Evolutionary conservation across 306 rosid genomes (phyloP), one percentile per base, ranked within the genome.

Genomic region (Trifolium pratense): DNA sequence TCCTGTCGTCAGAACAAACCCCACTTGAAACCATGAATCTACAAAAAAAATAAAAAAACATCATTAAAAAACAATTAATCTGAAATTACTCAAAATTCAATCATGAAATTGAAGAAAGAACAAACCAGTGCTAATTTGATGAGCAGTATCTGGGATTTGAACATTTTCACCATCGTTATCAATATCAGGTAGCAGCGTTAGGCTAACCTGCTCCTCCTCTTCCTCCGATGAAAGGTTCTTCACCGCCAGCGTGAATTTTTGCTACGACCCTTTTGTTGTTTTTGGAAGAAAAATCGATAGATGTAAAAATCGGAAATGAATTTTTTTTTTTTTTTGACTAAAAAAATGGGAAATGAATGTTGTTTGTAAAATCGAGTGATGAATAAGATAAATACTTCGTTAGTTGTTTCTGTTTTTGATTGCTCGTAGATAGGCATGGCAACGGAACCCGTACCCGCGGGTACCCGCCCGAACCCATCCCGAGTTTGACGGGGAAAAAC

Each of bases 21-120:
- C 96, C 71, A 61, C 97, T 76, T 94, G 99, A 83, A 91, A 86
- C 94, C 96, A 92, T 51, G 96, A 90, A 87, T 90, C 98, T 88
- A 64, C 52, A 36, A 31, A 1, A 15, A 39, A 16, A 16, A 7
- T 26, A 11, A 32, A 21, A 4, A 7, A 36, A 2, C 26, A 43
- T 20, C 5, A 49, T 45, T 13, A 43, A 16, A 45, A 45, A 67
- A 6, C 23, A 67, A 21, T 20, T 5, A 75, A 26, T 11, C 5
- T 45, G 3, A 1, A 43, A 59, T 20, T 9, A 45, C 11, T 11
- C 5, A 31, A 62, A 34, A 26, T 25, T 13, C 4, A 62, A 16
- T 10, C 3, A 36, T 9, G 14, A 12, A 74, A 11, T 51, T 16
- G 5, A 31, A 66, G 53, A 45, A 57, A 12, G 1, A 36, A 25